Conservation (phyloP, 768 basidiomycete genomes). For the Pleurotus sapidus region DNA sequence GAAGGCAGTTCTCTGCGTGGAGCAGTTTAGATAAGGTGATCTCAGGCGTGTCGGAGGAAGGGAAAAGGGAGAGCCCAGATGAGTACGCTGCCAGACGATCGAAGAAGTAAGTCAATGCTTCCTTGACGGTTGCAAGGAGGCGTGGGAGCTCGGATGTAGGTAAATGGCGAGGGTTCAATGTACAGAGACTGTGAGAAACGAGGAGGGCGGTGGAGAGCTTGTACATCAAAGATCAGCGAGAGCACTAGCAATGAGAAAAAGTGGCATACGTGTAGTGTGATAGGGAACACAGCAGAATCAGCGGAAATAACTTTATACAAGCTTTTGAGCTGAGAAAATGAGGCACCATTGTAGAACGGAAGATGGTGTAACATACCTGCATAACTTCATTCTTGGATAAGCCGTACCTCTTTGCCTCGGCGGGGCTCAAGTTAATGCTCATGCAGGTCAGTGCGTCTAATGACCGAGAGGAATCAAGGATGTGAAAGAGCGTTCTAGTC, state of each 20-base stretch:
- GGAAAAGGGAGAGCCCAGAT: conserved; percentile 30
- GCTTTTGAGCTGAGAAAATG: conserved; percentile 27
- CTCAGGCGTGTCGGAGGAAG: conserved; percentile 18
- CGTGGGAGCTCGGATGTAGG: conserved; percentile 27
- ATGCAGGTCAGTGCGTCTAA: conserved; percentile 52
- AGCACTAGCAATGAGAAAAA: not conserved
- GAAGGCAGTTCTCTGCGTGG: conserved; percentile 54
- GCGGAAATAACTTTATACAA: conserved; percentile 23
- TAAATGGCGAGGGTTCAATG: conserved; percentile 44
- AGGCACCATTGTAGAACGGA: not conserved
- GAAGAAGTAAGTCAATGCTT: conserved; percentile 1
- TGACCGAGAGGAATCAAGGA: conserved; percentile 29
- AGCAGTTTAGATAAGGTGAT: conserved; percentile 29
- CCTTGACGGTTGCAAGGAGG: conserved; percentile 22
- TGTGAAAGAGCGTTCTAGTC: conserved; percentile 38
- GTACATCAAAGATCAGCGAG: not conserved
- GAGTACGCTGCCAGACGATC: conserved; percentile 15
- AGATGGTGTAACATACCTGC: conserved; percentile 37
- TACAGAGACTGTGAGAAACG: conserved; percentile 44
- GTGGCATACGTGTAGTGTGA: not conserved
- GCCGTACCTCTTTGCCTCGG: conserved; percentile 48
- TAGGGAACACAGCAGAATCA: conserved; percentile 25
- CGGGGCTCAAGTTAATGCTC: conserved; percentile 24
- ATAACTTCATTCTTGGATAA: conserved; percentile 56
- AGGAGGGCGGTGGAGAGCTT: conserved; percentile 58